Base-by-base conservation (phyloP, 352 stramenopile species). In the Aphanomyces astaci region DNA sequence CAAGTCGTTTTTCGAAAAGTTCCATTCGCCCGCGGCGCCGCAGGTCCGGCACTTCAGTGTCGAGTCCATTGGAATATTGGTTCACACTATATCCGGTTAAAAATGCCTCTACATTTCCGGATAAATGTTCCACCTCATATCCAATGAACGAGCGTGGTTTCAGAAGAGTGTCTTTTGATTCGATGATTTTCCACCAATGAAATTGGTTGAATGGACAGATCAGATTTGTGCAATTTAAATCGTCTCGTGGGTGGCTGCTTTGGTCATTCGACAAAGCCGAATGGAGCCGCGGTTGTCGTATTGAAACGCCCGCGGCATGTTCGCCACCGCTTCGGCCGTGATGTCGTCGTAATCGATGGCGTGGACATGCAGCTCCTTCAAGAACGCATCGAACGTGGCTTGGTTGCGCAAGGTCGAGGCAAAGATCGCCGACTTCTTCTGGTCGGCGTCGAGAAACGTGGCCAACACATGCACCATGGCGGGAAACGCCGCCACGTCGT, bases 1-100 rank as follows among this genome's bases (percentile, higher is more conserved):
- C 30, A 90, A 88, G 75, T 87, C 89, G 71, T 94, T 94, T 46
- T 75, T 80, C 72, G 82, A 90, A 72, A 94, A 94, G 73, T 87
- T 87, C 59, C 71, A 64, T 67, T 92, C 86, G 67, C 86, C 86
- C 64, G 76, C 66, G 51, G 82, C 86, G 66, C 86, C 84, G 71
- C 86, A 94, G 49, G 74, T 92, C 60, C 78, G 78, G 75, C 86
- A 94, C 30, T 33, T 4, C 13, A 59, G 51, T 19, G 27, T 15
- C 51, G 51, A 59, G 2, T 59, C 30, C 51, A 59, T 59, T 11
- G 45, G 9, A 25, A 53, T n/a, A n/a, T n/a, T n/a, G n/a, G n/a
- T n/a, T n/a, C n/a, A n/a, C n/a, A n/a, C n/a, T n/a, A n/a, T 7
- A 53, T 53, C 22, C 45, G 45, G 13, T 53, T n/a, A 19, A 46